Conservation (phyloP, 495 filamentous ascomycete species). For the Cudoniella acicularis region DNA sequence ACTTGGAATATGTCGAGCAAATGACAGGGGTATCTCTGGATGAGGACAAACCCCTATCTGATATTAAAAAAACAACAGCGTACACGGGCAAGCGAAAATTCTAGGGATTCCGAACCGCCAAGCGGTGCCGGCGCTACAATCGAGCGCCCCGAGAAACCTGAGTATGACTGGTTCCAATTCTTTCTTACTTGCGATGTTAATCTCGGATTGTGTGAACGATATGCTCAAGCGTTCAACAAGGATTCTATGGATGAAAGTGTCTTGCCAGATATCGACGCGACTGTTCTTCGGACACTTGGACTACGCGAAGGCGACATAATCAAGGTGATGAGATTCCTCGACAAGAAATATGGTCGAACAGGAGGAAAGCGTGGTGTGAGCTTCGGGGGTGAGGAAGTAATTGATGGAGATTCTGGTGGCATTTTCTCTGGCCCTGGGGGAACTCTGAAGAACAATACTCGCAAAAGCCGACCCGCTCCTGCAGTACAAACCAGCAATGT, state of each 20-base stretch:
- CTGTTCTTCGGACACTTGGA: conserved; percentile 78
- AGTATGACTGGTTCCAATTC: conserved; percentile 99
- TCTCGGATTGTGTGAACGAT: conserved; percentile 88
- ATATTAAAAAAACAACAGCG: conserved; percentile 58
- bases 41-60: conserved; percentile 91
- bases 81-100: conserved; percentile 23
- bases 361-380: conserved; percentile 56
- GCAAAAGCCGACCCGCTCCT: conserved; percentile 85
- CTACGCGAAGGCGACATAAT: conserved; percentile 95
- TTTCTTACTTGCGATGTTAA: conserved; percentile 90
- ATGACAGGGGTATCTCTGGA: conserved; percentile 84
- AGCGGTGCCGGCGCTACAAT: conserved; percentile 42
- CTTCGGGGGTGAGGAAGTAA: conserved; percentile 54
- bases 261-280: conserved; percentile 78
- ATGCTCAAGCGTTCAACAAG: conserved; percentile 78
- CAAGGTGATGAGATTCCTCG: conserved; percentile 85
- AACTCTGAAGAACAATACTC: conserved; percentile 86
- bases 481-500: conserved; percentile 77
- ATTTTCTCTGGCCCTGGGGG: conserved; percentile 92
- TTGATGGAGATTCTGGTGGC: conserved; percentile 58
- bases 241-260: conserved; percentile 96
- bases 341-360: conserved; percentile 70
- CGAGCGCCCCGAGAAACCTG: conserved; percentile 53
- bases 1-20: conserved; percentile 91
- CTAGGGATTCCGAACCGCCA: conserved; percentile 17